Conservation (phyloP, 2,329 filamentous ascomycete genomes). For the Rutstroemia sp. region DNA sequence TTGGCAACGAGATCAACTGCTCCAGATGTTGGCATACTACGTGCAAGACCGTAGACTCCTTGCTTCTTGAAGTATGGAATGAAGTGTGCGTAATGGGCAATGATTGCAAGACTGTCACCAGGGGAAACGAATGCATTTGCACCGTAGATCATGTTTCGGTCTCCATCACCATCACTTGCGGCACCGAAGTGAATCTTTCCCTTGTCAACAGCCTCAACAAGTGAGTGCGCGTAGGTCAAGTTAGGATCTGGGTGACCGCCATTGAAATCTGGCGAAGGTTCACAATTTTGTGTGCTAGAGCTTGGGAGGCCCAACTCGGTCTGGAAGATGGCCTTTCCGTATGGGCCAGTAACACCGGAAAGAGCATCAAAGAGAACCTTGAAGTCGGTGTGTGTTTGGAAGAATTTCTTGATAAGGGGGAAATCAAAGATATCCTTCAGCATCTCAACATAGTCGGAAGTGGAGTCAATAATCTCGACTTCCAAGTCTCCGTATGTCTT, state of each 20-base stretch:
- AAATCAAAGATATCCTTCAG: constrained; percentile 99
- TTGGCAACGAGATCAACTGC: constrained; percentile 94
- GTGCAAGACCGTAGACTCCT: constrained; percentile 88
- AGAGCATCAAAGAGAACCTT: constrained; percentile 95
- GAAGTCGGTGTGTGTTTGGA: constrained; percentile 80
- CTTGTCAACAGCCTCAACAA: constrained; percentile 90
- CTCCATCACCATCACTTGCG: constrained; percentile 92
- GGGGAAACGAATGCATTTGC: constrained; percentile 94
- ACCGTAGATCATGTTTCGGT: constrained; percentile 99
- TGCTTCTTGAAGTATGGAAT: constrained; percentile 99
- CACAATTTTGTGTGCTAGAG: constrained; percentile 81
- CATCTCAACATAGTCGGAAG: constrained; percentile 85
- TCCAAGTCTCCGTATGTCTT: constrained; percentile 80
- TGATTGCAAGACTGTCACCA: constrained; percentile 95
- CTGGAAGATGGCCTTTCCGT: constrained; percentile 91
- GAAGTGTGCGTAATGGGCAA: constrained; percentile 90
- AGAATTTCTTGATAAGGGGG: constrained; percentile 88
- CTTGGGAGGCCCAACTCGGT: constrained; percentile 78
- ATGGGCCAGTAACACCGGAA: constrained; percentile 89
- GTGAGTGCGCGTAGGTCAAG: constrained; percentile 89
- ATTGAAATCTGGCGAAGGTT: constrained; percentile 88
- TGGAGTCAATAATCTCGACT: constrained; percentile 93
- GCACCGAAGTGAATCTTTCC: constrained; percentile 91
- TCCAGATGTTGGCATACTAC: constrained; percentile 95
- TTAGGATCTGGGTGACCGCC: constrained; percentile 98